A percentile compares a stretch with the other conserved stretches of the same genome.
phyloP scores from a whole-genome alignment of 441 rosid species.

The Brassica balearica region DNA sequence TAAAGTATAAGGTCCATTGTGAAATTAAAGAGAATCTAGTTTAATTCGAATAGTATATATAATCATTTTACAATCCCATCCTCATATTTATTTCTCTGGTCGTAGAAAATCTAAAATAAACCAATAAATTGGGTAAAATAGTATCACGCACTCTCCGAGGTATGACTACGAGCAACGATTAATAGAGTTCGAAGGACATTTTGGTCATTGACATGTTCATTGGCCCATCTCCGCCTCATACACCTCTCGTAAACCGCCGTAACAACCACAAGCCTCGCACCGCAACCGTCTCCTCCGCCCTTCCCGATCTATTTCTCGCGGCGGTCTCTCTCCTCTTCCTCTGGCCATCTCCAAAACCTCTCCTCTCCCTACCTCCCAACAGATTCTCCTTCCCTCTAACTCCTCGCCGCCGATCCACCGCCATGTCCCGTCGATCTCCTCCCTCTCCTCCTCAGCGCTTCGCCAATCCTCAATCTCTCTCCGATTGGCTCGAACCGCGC shows the following conservation, averaged over 20 bases:
- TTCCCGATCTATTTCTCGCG: conserved; percentile 62
- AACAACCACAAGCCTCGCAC: conserved; percentile 34
- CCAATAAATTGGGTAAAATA: neutral
- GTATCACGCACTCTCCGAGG: neutral
- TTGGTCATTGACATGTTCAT: conserved; percentile 42
- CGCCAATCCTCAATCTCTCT: conserved; percentile 74
- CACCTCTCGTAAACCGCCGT: conserved; percentile 39
- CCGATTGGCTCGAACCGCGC: conserved; percentile 86
- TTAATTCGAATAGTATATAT: conserved; percentile 23
- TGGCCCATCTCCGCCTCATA: conserved; percentile 44
- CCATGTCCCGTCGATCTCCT: conserved; percentile 50
- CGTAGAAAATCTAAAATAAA: neutral
- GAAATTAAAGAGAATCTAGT: conserved; percentile 27
- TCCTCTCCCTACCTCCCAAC: conserved; percentile 46
- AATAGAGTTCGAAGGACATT: conserved; percentile 11
- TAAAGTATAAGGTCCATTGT: conserved; percentile 1
- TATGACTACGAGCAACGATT: conserved; percentile 32
- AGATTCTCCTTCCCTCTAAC: conserved; percentile 46
- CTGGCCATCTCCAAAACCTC: conserved; percentile 55
- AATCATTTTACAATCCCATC: conserved; percentile 18
- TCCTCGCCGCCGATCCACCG: conserved; percentile 52
- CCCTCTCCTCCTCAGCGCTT: conserved; percentile 49
- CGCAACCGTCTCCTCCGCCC: conserved; percentile 35
- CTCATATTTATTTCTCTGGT: conserved; percentile 34
- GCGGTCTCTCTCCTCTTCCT: conserved; percentile 68